phyloP scores from a whole-genome alignment of 495 filamentous ascomycete genomes.

The Glarea lozoyensis region DNA sequence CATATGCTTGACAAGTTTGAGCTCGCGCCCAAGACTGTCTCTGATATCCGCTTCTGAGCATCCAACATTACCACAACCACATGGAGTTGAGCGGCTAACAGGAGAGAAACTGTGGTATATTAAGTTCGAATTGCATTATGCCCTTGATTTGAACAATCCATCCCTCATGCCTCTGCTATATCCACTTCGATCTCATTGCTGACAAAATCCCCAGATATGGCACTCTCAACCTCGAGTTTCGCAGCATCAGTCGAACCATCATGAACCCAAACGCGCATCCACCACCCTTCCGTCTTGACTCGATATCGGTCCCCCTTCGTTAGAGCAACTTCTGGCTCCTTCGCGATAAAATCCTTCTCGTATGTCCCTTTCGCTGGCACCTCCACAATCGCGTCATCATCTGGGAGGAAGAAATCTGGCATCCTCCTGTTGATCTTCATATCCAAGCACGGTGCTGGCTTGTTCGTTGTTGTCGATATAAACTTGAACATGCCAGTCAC shows the following conservation, averaged over 20 bases:
- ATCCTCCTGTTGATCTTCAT: constrained; percentile 3
- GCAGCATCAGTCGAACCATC: background rate
- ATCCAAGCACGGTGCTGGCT: background rate
- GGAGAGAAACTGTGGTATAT: too few relatives aligned
- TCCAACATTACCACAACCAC: too few relatives aligned
- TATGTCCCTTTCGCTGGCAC: background rate
- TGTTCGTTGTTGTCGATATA: background rate
- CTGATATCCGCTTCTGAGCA: too few relatives aligned
- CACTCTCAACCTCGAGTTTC: background rate
- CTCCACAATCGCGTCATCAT: background rate
- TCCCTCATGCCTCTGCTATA: background rate
- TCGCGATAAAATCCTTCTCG: background rate
- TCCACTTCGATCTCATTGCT: constrained; percentile 4
- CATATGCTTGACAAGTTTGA: too few relatives aligned
- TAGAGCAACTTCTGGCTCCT: constrained; percentile 2
- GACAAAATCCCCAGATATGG: background rate
- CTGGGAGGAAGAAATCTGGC: background rate
- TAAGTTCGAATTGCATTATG: too few relatives aligned
- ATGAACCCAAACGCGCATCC: constrained; percentile 3
- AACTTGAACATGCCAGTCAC: constrained; percentile 3
- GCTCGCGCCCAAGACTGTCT: too few relatives aligned
- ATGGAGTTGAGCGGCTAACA: too few relatives aligned
- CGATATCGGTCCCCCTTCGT: constrained; percentile 1
- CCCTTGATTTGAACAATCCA: too few relatives aligned
- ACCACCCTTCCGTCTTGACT: constrained; percentile 1